Evolutionary conservation across 108 stramenopile species (phyloP), one percentile per base, ranked within the genome.

Genomic region (Discostella stelligeroides): DNA sequence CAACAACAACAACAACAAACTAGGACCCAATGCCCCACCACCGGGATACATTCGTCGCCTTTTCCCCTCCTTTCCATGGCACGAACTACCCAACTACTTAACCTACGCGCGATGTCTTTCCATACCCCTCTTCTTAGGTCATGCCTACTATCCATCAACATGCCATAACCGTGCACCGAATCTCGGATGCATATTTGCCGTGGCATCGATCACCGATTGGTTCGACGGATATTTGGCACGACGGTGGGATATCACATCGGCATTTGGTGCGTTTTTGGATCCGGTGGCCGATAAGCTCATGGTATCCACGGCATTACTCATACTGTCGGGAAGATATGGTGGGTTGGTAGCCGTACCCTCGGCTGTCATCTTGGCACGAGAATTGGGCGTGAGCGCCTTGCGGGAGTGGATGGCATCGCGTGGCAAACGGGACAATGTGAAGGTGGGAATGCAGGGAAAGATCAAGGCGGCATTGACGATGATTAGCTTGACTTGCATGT

Each of bases 271-370:
- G 17, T 98, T 98, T 79, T 71, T 98, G 55, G 98, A 98, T 79
- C 98, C 98, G 20, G 98, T 98, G 9, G 97, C 97, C 0, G 98
- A 98, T 74, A 98, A 98, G 80, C 81, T 98, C 18, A 94, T 97
- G 94, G 98, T 98, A 2, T 80, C 87, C 14, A 95, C 95, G 43
- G 87, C 94, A 7, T 53, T 97, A 12, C 91, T 97, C 54, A 69
- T 96, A 6, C 67, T 97, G 17, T 60, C 94, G 20, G 94, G 92
- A 34, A 76, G 89, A 15, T 90, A 90, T 45, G 91, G 89, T 0
- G 68, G 77, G 15, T 68, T 68, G 13, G 81, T 94, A 50, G 86
- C 92, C 0, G 61, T 96, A 49, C 95, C 95, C 12, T 61, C 92
- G 1, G 63, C 86, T 11, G 83, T 97, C 66, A 97, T 97, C 69